phyloP scores from a whole-genome alignment of 495 filamentous ascomycete species.

The Usnea hakonensis region DNA sequence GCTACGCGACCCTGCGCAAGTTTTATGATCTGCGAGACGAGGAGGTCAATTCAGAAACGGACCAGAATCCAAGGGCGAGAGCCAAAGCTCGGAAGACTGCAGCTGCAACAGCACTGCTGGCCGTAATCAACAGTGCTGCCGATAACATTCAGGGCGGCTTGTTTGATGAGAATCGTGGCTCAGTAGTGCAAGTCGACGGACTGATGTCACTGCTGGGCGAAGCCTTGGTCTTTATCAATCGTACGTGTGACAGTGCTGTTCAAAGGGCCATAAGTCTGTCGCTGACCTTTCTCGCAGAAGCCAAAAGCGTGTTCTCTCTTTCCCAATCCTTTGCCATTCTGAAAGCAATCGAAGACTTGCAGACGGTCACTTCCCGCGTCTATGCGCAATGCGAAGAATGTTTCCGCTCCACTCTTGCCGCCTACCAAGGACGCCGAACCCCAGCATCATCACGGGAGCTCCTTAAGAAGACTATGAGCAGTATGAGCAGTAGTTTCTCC shows the following conservation, averaged over 20 bases:
- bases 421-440: constrained; percentile 41
- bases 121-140: constrained; percentile 71
- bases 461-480: constrained; percentile 59
- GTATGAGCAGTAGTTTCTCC: constrained; percentile 53
- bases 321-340: constrained; percentile 68
- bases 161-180: constrained; percentile 67
- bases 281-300: constrained; percentile 27
- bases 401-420: constrained; percentile 46
- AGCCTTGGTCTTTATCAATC: constrained; percentile 62
- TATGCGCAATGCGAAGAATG: constrained; percentile 63
- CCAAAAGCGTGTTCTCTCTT: constrained; percentile 44
- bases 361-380: constrained; percentile 64
- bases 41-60: constrained; percentile 35
- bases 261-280: neutral
- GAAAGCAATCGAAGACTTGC: constrained; percentile 73
- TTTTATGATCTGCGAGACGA: constrained; percentile 84
- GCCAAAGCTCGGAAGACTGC: constrained; percentile 51
- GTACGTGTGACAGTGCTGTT: constrained; percentile 33
- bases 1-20: constrained; percentile 77
- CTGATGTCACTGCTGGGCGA: constrained; percentile 79
- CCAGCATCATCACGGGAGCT: constrained; percentile 53
- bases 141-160: constrained; percentile 85
- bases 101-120: constrained; percentile 63
- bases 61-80: constrained; percentile 38
- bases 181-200: constrained; percentile 78